These are phyloP conservation scores for Blastobotrys aristatus DNA, from an alignment of 1,139 yeast genomes.

Conservation along the genomic window DNA sequence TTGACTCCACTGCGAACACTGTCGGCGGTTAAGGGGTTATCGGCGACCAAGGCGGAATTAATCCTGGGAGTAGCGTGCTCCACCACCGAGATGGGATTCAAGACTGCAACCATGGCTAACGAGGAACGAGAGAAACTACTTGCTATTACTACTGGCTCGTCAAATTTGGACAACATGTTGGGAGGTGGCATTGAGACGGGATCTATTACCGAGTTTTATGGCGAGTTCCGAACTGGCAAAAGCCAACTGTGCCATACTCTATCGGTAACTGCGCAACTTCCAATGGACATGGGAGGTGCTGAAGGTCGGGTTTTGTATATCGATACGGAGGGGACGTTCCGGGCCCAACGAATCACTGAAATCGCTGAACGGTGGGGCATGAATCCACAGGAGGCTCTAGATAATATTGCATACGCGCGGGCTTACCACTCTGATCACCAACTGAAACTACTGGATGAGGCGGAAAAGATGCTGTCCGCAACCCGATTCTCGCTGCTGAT, in stretches of 20 bases:
- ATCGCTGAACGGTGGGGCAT: constrained; percentile 90
- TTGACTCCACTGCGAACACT: constrained; percentile 81
- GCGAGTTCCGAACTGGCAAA: constrained; percentile 97
- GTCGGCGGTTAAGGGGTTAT: constrained; percentile 78
- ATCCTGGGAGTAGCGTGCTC: constrained; percentile 77
- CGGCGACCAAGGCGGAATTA: constrained; percentile 93
- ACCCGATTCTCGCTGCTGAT: constrained; percentile 71
- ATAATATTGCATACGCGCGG: constrained; percentile 95
- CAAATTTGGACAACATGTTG: constrained; percentile 82
- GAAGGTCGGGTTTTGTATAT: constrained; percentile 96
- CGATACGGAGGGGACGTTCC: constrained; percentile 95
- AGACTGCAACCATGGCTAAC: constrained; percentile 94
- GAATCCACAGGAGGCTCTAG: constrained; percentile 91
- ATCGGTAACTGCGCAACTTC: constrained; percentile 95
- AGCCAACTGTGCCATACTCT: constrained; percentile 95
- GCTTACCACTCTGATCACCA: constrained; percentile 98
- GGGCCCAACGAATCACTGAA: constrained; percentile 84
- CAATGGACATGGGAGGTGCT: constrained; percentile 98
- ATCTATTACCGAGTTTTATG: constrained; percentile 91
- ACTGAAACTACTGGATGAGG: constrained; percentile 75
- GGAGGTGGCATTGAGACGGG: constrained; percentile 99
- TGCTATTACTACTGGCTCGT: constrained; percentile 92
- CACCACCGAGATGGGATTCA: constrained; percentile 92
- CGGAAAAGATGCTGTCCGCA: constrained; percentile 96
- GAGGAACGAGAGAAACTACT: constrained; percentile 85